Evolutionary conservation across 192 early-diverging fungal genomes (phyloP), one percentile per base, ranked within the genome.

Genomic region (Rhizophlyctis rosea): DNA sequence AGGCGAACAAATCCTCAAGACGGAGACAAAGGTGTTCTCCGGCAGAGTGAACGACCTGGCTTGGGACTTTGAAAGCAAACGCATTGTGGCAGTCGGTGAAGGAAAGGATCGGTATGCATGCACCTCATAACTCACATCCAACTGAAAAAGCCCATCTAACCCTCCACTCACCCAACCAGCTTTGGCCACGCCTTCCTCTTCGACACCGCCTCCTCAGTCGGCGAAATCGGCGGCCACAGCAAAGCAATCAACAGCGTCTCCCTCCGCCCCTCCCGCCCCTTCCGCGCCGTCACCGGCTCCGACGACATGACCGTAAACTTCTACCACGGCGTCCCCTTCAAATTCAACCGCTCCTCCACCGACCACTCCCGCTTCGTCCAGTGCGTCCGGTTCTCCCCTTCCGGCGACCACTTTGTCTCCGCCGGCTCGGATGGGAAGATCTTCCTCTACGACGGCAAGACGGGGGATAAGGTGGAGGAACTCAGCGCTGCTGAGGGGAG

Each of bases 21-120:
- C 84, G 59, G 92, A 97, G 69, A 85, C 84, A 29, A 83, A 76
- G 47, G 82, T 89, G 23, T 80, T 90, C 65, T 62, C 70, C 57
- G 94, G 89, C 9, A 82, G 78, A 56, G 80, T 98, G 54, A 89
- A 80, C 64, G 96, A 98, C 68, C 65, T 98, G 50, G 86, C 87
- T 4, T 98, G 96, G 96, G 94, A 96, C 80, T 77, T 77, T 50
- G 96, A 98, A 61, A 92, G 89, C 78, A 92, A 98, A 78, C 85
- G 96, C 27, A 73, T 98, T n/a, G 87, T 98, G 71, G 96, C 90
- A 24, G 96, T 95, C 2, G 96, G 96, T 50, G 90, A 94, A 50
- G 96, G 96, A 54, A 91, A 86, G 70, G 92, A 91, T 65, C 77
- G 75, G 80, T 88, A 81, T 5, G 0, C 16, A 18, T 59, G 5